Percentiles rank a stretch among this genome's conserved stretches.
phyloP scores from a whole-genome alignment of 495 filamentous ascomycete species.

The Tuber borchii region DNA sequence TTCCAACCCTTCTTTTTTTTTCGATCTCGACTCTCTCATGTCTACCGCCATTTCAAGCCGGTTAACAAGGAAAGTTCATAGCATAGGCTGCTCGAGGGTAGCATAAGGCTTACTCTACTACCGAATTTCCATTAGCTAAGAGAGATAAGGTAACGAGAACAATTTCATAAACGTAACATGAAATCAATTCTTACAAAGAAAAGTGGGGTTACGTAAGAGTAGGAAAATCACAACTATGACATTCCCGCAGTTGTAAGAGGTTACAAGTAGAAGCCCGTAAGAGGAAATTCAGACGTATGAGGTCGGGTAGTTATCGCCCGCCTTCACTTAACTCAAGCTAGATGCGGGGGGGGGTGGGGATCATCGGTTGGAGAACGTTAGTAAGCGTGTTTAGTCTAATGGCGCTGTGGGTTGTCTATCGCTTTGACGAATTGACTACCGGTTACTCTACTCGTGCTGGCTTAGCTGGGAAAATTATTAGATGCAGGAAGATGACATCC shows the following conservation, averaged over 20 bases:
- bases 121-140: background rate
- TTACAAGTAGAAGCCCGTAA: background rate
- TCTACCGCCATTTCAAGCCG: background rate
- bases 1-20: background rate
- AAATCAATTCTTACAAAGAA: background rate
- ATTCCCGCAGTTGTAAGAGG: background rate
- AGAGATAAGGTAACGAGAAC: slow-evolving; percentile 1
- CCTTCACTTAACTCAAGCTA: background rate
- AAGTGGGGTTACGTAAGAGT: slow-evolving; percentile 4
- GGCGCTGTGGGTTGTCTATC: background rate
- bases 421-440: background rate
- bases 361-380: background rate
- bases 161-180: background rate
- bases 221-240: background rate
- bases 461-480: background rate
- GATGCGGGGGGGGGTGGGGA: background rate
- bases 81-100: background rate
- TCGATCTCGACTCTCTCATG: background rate
- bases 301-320: background rate
- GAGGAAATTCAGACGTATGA: background rate
- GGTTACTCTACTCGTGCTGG: background rate
- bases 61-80: background rate
- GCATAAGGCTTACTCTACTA: background rate
- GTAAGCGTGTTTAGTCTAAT: background rate
- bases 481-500: background rate